phyloP scores from a whole-genome alignment of 169 alveolate genomes.

The Eimeria maxima region DNA sequence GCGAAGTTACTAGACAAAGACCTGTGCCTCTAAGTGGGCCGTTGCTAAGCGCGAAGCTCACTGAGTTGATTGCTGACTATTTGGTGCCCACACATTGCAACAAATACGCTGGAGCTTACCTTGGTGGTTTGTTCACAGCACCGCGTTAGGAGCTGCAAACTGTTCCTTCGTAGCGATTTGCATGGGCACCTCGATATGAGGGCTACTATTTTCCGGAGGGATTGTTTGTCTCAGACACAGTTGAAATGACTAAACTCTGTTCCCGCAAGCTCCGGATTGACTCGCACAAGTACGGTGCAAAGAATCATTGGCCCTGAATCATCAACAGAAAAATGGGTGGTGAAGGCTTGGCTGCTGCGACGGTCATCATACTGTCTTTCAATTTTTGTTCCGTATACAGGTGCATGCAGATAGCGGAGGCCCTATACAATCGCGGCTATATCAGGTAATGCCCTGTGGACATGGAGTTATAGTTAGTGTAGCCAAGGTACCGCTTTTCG shows the following conservation, averaged over 20 bases:
- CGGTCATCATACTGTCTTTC: not conserved
- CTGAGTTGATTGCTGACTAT: not conserved
- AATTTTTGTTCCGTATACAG: slow-evolving; percentile 21
- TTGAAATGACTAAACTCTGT: slow-evolving; percentile 89
- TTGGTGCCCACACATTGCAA: not conserved
- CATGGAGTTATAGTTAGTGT: not conserved
- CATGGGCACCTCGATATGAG: not conserved
- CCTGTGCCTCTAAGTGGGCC: slow-evolving; percentile 78
- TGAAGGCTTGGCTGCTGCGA: too few species aligned
- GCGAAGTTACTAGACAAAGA: slow-evolving; percentile 53
- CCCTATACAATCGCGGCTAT: slow-evolving; percentile 93
- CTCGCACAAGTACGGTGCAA: slow-evolving; percentile 47
- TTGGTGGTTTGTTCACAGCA: not conserved
- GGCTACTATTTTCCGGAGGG: not conserved
- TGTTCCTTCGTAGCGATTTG: not conserved
- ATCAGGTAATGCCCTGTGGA: slow-evolving; percentile 73
- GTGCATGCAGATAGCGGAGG: slow-evolving; percentile 98
- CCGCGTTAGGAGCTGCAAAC: not conserved
- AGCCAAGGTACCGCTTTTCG: not conserved
- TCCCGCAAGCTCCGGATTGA: slow-evolving; percentile 84
- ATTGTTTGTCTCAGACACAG: slow-evolving; percentile 85
- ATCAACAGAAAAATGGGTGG: not conserved
- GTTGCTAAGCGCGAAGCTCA: not conserved
- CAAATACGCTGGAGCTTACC: not conserved
- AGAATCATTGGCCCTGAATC: not conserved